A percentile compares a stretch with the other conserved stretches of the same genome.
Conservation (phyloP, 306 rosid genomes). For the Hippophae rhamnoides region DNA sequence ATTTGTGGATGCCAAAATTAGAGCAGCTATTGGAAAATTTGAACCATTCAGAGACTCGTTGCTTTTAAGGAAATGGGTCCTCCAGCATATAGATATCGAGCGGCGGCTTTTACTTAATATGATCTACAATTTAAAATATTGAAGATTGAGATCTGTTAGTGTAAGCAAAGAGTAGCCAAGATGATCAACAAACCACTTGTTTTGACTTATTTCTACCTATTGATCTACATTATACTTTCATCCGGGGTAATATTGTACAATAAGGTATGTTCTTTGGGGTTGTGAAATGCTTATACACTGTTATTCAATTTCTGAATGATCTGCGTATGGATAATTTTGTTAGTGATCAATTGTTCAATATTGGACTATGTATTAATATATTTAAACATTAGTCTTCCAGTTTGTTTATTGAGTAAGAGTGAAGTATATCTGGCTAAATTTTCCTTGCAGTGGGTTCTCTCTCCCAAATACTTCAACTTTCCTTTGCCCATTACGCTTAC, state of each 20-base stretch:
- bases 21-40: slow-evolving; percentile 14
- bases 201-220: slow-evolving; percentile 72
- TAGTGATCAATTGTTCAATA: too few relatives aligned
- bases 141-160: neutral
- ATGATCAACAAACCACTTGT: slow-evolving; percentile 74
- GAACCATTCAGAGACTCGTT: neutral
- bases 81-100: slow-evolving; percentile 1
- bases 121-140: slow-evolving; percentile 4
- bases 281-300: neutral
- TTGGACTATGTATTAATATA: too few relatives aligned
- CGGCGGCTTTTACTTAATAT: slow-evolving; percentile 3
- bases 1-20: neutral
- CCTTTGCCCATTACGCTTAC: slow-evolving; percentile 90
- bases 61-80: slow-evolving; percentile 1
- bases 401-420: neutral
- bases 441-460: slow-evolving; percentile 83
- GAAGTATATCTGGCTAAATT: neutral
- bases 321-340: neutral
- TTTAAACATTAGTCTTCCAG: neutral
- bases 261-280: slow-evolving; percentile 43
- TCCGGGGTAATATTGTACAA: slow-evolving; percentile 88
- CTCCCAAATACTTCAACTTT: slow-evolving; percentile 86
- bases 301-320: neutral
- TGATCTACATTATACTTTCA: slow-evolving; percentile 73
- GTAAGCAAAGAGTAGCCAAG: slow-evolving; percentile 10